Percentiles rank a stretch among this genome's conserved stretches.
phyloP scores from a whole-genome alignment of 2,329 filamentous ascomycete species.

The Ophiognomonia clavigignenti-juglandacearum region DNA sequence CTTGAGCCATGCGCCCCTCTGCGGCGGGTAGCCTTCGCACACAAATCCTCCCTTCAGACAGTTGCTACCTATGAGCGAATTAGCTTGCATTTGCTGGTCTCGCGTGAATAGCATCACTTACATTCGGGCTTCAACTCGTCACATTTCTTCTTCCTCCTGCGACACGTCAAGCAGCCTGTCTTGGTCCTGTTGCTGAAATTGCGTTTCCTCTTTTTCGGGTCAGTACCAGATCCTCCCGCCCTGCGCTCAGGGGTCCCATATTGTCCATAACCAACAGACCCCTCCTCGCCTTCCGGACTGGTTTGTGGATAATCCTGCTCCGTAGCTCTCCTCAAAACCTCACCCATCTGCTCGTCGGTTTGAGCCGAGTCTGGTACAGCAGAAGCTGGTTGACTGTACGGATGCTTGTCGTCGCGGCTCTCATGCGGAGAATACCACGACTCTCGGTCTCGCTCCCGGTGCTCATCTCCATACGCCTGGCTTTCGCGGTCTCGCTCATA shows the following conservation, averaged over 20 bases:
- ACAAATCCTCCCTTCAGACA: conserved; percentile 86
- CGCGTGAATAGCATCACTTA: conserved; percentile 40
- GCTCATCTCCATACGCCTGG: conserved; percentile 39
- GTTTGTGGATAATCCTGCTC: conserved; percentile 47
- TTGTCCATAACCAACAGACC: conserved; percentile 31
- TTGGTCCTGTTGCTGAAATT: conserved; percentile 96
- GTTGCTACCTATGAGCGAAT: conserved; percentile 62
- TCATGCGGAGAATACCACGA: conserved; percentile 42
- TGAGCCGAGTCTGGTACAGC: conserved; percentile 40
- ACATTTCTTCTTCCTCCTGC: conserved; percentile 94
- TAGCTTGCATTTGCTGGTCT: neutral
- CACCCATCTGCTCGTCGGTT: conserved; percentile 45
- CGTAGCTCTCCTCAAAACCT: conserved; percentile 38
- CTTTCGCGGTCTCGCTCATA: conserved; percentile 32
- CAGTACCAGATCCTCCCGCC: conserved; percentile 48
- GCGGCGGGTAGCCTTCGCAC: conserved; percentile 85
- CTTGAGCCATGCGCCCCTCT: conserved; percentile 74
- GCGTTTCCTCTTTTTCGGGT: conserved; percentile 66
- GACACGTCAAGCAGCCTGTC: conserved; percentile 89
- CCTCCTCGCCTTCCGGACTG: conserved; percentile 52
- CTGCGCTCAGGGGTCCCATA: conserved; percentile 46
- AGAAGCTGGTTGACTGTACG: conserved; percentile 42
- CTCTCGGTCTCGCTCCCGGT: conserved; percentile 38
- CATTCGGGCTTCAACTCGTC: conserved; percentile 92
- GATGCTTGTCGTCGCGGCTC: conserved; percentile 41